Evolutionary conservation across 75 land plant genomes (phyloP).

Genomic region (Cunninghamia lanceolata): DNA sequence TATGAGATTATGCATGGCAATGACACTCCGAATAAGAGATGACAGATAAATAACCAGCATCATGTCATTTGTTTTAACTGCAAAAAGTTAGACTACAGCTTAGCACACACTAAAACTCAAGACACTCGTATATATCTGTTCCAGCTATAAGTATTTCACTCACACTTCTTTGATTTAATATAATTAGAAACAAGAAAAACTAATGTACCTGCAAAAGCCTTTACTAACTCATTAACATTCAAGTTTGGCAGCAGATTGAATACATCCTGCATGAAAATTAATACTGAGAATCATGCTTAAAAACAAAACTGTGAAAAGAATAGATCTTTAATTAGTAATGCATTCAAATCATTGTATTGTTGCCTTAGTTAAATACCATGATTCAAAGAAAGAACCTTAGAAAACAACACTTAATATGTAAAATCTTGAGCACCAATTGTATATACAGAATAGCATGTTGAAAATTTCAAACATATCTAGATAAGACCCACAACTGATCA

Average conservation of each 20-base stretch:
- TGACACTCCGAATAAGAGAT: conserved; percentile 93
- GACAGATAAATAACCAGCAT: conserved; percentile 98
- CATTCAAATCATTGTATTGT: too few relatives aligned
- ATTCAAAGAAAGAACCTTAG: neutral
- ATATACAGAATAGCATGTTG: neutral
- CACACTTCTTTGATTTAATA: neutral
- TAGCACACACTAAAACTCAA: neutral
- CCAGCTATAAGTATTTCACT: neutral
- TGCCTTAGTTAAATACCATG: too few relatives aligned
- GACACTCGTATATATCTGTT: neutral
- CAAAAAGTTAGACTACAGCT: conserved; percentile 5
- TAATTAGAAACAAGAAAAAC: conserved; percentile 3
- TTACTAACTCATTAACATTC: conserved; percentile 85
- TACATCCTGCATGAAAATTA: conserved; percentile 67
- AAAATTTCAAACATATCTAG: neutral
- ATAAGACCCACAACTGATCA: neutral
- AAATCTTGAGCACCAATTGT: too few relatives aligned
- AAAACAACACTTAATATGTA: neutral
- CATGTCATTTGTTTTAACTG: conserved; percentile 99
- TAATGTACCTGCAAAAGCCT: conserved; percentile 84
- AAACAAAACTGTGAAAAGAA: neutral
- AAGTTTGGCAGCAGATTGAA: conserved; percentile 96
- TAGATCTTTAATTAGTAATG: too few relatives aligned
- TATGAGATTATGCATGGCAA: conserved; percentile 96
- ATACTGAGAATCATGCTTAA: neutral